Evolutionary conservation across 2,329 filamentous ascomycete species (phyloP), one percentile per base, ranked within the genome.

Genomic region (Monilinia laxa): DNA sequence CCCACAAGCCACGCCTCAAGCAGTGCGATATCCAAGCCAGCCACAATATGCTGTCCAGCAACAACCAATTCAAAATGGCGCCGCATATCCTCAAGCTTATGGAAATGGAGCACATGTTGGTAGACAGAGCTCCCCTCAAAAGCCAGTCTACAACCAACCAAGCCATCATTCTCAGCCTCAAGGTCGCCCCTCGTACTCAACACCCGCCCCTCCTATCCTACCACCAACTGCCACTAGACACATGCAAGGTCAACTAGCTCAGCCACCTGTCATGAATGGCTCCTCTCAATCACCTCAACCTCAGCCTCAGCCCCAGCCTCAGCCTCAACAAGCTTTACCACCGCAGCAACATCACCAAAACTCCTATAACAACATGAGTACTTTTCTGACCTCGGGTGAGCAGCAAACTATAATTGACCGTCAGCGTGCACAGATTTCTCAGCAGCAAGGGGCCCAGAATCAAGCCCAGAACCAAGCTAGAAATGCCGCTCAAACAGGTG

Each of bases 321-420:
- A 66, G 38, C 57, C 47, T 12, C 31, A 35, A 35, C 31, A 35
- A 9, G 14, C 14, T 51, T 49, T 60, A 31, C 58, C 58, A 49
- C 40, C 49, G 18, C 62, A 64, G 35, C 25, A 38, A 25, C 51
- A 57, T 64, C 38, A 64, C 40, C 59, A 64, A 28, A 65, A 67
- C 20, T 56, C 68, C n/a, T 70, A 67, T 28, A 60, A 51, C 25
- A 68, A 68, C 57, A 72, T 71, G 54, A 70, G 71, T 68, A 73
- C 71, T 14, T 73, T 75, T 64, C 72, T 78, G 71, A 77, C 73
- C 23, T 68, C 70, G 23, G 74, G 74, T 64, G 70, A 78, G 64
- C 77, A 79, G 57, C 70, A 74, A 31, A 72, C 68, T 53, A 75
- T 79, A 70, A 73, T 78, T 70, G 77, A 78, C 45, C 73, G 76